A percentile compares a stretch with the other conserved stretches of the same genome.
These are phyloP conservation scores for Erythrophleum ivorense DNA, from an alignment of 331 rosid genomes.

Conservation along the genomic window DNA sequence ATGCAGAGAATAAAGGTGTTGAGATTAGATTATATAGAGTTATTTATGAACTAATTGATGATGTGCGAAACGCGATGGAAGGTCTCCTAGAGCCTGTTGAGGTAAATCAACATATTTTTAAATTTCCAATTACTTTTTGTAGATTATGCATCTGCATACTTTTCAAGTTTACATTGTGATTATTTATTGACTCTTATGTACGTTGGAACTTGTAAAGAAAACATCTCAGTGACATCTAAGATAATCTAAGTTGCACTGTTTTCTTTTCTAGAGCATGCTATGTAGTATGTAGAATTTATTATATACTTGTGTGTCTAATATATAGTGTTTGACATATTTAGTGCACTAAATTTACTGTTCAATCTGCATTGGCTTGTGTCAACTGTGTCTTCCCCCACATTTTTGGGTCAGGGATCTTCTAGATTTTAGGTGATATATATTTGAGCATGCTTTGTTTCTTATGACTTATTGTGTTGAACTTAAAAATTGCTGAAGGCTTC, in stretches of 20 bases:
- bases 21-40: slow-evolving; percentile 90
- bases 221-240: not conserved
- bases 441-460: slow-evolving; percentile 8
- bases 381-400: not conserved
- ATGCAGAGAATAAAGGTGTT: slow-evolving; percentile 83
- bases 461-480: not conserved
- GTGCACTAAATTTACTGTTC: not conserved
- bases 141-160: slow-evolving; percentile 27
- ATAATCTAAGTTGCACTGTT: not conserved
- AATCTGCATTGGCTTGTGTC: slow-evolving; percentile 5
- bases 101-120: slow-evolving; percentile 56
- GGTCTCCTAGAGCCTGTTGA: slow-evolving; percentile 87
- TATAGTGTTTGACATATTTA: not conserved
- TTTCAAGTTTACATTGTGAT: not conserved
- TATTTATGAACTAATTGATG: slow-evolving; percentile 91
- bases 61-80: slow-evolving; percentile 95
- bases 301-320: not conserved
- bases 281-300: not conserved
- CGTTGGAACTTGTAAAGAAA: slow-evolving; percentile 13
- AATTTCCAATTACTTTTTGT: slow-evolving; percentile 5
- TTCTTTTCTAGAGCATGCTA: slow-evolving; percentile 2
- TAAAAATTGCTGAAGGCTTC: slow-evolving; percentile 29
- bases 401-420: slow-evolving; percentile 11
- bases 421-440: slow-evolving; percentile 17
- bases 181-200: slow-evolving; percentile 20